phyloP scores from a whole-genome alignment of 2,329 filamentous ascomycete genomes.

The Arthrobotrys sphaeroides region DNA sequence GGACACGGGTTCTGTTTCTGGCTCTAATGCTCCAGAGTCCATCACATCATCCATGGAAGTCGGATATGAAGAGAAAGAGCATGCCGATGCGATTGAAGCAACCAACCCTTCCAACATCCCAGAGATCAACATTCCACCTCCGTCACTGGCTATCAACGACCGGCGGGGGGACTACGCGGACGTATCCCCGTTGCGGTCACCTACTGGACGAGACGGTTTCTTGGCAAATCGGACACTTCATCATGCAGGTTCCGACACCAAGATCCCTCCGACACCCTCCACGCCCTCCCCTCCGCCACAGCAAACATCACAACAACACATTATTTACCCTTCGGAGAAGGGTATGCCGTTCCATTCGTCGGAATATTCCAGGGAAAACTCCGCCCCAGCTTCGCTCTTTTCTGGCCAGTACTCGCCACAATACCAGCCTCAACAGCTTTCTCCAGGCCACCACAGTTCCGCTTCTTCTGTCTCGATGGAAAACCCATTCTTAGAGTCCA shows the following conservation, averaged over 20 bases:
- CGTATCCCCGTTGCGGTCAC: slow-evolving; percentile 46
- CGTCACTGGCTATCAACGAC: slow-evolving; percentile 24
- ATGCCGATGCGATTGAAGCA: slow-evolving; percentile 40
- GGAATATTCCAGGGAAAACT: slow-evolving; percentile 39
- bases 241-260: slow-evolving; percentile 54
- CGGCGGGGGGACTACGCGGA: slow-evolving; percentile 47
- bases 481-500: slow-evolving; percentile 43
- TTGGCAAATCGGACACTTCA: slow-evolving; percentile 53
- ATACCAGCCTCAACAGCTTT: slow-evolving; percentile 29
- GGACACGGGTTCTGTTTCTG: slow-evolving; percentile 39
- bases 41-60: slow-evolving; percentile 70
- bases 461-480: slow-evolving; percentile 37
- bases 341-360: slow-evolving; percentile 21
- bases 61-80: slow-evolving; percentile 61
- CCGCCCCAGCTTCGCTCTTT: slow-evolving; percentile 36
- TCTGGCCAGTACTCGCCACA: slow-evolving; percentile 43
- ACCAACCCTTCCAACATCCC: slow-evolving; percentile 45
- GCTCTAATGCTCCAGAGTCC: slow-evolving; percentile 48
- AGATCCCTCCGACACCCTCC: slow-evolving; percentile 52
- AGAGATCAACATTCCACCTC: slow-evolving; percentile 54
- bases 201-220: slow-evolving; percentile 50
- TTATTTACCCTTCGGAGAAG: slow-evolving; percentile 33
- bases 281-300: slow-evolving; percentile 28
- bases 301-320: slow-evolving; percentile 33
- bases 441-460: slow-evolving; percentile 40